Evolutionary conservation across 169 alveolate genomes (phyloP), one percentile per base, ranked within the genome.

Genomic region (Eimeria falciformis): DNA sequence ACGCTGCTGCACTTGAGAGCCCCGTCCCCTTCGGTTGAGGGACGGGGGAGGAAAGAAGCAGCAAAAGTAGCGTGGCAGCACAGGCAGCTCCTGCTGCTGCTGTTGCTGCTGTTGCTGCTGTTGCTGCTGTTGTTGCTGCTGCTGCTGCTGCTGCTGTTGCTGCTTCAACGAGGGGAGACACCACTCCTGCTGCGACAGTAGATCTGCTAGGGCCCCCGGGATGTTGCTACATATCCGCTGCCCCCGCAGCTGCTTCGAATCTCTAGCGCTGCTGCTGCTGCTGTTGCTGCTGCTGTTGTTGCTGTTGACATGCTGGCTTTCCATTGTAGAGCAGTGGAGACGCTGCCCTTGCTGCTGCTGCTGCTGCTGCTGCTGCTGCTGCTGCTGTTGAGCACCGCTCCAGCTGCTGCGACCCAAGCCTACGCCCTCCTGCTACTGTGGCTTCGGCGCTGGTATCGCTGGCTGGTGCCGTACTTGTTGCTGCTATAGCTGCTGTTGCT

Each of bases 41-140:
- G 83, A 17, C 5, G 83, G 83, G 29, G 83, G 83, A 40, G 83
- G 83, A 56, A 71, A 71, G 21, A 40, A 23, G 56, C 83, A 71
- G 58, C 83, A 71, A 71, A 71, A 71, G 83, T 71, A 71, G 4
- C 83, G 83, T 3, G 83, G 83, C 6, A 71, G 6, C n/a, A n/a
- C n/a, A n/a, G n/a, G n/a, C n/a, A n/a, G n/a, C n/a, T n/a, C n/a
- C n/a, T n/a, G n/a, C n/a, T n/a, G n/a, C n/a, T n/a, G n/a, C n/a
- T n/a, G n/a, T n/a, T n/a, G n/a, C n/a, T n/a, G n/a, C n/a, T n/a
- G n/a, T n/a, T n/a, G n/a, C n/a, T n/a, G n/a, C 27, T 71, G 50
- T 56, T 12, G 56, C 25, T 71, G 29, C 50, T 71, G 83, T 56
- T 71, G 83, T 40, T 14, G 56, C 83, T 37, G 83, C 83, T 71